Conservation (phyloP, 257 asterid species). For the Buddleja alternifolia region DNA sequence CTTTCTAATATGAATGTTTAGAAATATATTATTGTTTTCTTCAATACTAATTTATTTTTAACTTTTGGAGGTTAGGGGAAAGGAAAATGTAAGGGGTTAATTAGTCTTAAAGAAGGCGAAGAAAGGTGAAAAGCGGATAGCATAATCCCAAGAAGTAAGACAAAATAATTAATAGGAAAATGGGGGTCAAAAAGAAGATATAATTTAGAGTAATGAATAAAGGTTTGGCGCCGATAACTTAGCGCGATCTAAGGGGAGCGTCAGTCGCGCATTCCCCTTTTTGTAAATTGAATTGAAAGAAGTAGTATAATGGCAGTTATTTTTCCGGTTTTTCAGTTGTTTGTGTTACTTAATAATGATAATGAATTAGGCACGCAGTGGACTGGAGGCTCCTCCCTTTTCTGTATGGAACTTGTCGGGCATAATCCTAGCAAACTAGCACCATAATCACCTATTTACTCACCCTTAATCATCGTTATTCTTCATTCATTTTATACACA, state of each 20-base stretch:
- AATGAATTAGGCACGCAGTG: too few relatives aligned
- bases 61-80: not conserved
- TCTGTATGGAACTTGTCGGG: conserved; percentile 41
- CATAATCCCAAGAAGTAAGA: conserved; percentile 25
- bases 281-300: not conserved
- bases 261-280: conserved; percentile 34
- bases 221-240: conserved; percentile 43
- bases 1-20: too few relatives aligned
- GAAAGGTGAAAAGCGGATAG: conserved; percentile 9
- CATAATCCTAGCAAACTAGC: conserved; percentile 33
- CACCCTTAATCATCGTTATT: not conserved
- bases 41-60: not conserved
- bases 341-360: too few relatives aligned
- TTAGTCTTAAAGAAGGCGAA: conserved; percentile 43
- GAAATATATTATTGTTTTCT: too few relatives aligned
- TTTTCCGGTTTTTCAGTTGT: conserved; percentile 49
- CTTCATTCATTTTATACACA: not conserved
- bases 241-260: conserved; percentile 52
- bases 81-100: too few relatives aligned
- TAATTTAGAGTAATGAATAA: too few relatives aligned
- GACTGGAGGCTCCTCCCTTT: too few relatives aligned
- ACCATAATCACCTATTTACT: not conserved
- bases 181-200: too few relatives aligned
- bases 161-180: conserved; percentile 21
- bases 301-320: conserved; percentile 28